Conservation (phyloP, 2,329 filamentous ascomycete genomes). For the Chrysoporthe puriensis region DNA sequence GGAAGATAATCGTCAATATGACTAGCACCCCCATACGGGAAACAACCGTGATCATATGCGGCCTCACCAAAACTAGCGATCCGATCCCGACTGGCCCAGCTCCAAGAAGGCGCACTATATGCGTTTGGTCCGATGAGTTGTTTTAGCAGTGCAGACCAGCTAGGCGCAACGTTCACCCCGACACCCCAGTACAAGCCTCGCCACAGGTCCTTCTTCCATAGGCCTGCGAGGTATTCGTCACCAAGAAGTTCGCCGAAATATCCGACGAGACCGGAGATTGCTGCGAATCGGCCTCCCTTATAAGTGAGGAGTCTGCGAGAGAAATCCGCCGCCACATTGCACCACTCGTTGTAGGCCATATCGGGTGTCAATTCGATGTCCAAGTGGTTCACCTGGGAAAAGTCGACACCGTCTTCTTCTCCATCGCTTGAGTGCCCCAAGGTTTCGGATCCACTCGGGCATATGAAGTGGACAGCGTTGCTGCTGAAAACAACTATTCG, state of each 20-base stretch:
- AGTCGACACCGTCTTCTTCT: neutral
- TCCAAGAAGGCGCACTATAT: neutral
- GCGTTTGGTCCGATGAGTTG: neutral
- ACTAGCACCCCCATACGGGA: neutral
- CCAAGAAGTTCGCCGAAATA: neutral
- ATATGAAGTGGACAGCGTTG: neutral
- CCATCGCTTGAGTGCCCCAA: neutral
- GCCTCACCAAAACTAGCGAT: neutral
- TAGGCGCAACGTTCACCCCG: neutral
- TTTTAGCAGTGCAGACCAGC: neutral
- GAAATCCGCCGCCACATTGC: neutral
- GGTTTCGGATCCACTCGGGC: neutral
- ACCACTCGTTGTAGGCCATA: neutral
- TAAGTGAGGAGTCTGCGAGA: neutral
- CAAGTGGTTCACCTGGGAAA: neutral
- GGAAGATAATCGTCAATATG: neutral
- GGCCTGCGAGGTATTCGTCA: neutral
- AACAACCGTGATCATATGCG: neutral
- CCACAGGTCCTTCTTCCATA: neutral
- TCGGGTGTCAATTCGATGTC: neutral
- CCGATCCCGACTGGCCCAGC: neutral
- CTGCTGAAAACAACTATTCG: neutral
- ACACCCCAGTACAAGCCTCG: neutral
- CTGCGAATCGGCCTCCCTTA: neutral
- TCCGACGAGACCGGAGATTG: neutral